A percentile compares a stretch with the other conserved stretches of the same genome.
Conservation (phyloP, 1,284 basidiomycete species). For the Puccinia triticina region DNA sequence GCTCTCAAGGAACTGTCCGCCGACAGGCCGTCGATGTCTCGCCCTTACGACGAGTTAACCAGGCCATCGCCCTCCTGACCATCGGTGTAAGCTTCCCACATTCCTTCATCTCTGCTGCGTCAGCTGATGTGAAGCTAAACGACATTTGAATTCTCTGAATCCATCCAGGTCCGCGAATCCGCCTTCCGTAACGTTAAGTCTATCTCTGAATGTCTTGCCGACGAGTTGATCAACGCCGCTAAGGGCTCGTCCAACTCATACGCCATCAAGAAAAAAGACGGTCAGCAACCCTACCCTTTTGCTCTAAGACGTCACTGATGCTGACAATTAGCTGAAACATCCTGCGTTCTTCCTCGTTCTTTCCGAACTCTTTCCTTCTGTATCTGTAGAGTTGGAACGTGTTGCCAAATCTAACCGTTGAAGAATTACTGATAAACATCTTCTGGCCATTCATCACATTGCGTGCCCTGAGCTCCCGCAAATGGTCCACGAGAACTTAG, state of each 20-base stretch:
- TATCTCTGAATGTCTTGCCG: slow-evolving; percentile 88
- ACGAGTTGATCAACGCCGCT: slow-evolving; percentile 99
- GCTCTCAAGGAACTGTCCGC: slow-evolving; percentile 98
- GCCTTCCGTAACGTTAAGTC: slow-evolving; percentile 99
- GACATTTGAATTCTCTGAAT: neutral
- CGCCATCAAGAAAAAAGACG: slow-evolving; percentile 85
- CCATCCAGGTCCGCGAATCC: slow-evolving; percentile 80
- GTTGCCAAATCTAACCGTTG: slow-evolving; percentile 99
- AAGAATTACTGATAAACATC: slow-evolving; percentile 55
- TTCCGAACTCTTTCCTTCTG: neutral
- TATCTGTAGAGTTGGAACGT: slow-evolving; percentile 82
- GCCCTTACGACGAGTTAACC: slow-evolving; percentile 96
- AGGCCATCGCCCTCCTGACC: slow-evolving; percentile 92
- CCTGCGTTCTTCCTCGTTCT: neutral
- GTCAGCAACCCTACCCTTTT: slow-evolving; percentile 61
- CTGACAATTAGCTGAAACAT: neutral
- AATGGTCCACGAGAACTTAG: neutral
- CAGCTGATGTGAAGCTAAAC: neutral
- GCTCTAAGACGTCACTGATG: neutral
- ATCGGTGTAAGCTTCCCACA: slow-evolving; percentile 65
- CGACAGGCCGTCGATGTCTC: slow-evolving; percentile 99
- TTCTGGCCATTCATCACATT: neutral
- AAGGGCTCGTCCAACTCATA: slow-evolving; percentile 99
- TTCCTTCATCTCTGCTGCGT: neutral
- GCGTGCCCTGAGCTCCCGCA: neutral